Evolutionary conservation across 352 stramenopile genomes (phyloP), one percentile per base, ranked within the genome.

Genomic region (Phytophthora cajani): DNA sequence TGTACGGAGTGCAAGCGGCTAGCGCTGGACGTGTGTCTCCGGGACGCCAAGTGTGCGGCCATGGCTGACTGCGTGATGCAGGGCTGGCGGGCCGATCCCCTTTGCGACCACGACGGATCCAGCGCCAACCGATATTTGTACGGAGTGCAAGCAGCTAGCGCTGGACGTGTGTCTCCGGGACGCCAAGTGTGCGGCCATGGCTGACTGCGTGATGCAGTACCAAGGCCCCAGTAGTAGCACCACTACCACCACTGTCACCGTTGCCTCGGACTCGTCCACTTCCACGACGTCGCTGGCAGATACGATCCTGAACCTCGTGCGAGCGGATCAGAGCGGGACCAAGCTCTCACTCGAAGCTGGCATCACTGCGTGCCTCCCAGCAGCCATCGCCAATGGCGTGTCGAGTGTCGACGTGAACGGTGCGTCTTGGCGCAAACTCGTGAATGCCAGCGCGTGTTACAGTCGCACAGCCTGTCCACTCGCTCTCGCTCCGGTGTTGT

Each of bases 11-110:
- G 82, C 56, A 77, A 67, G 16, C 55, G 55, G 25, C 33, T 88
- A 32, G 78, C 78, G 8, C 64, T 90, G 4, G 67, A 87, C 42
- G 71, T 70, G 7, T 90, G 82, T 65, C 72, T 90, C 12, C 80
- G 82, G 9, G 80, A 90, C 51, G 54, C 74, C 1, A 61, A 69
- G 30, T 90, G 82, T 40, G 78, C 82, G 4, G 74, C 75, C 42
- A 85, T 84, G 68, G 86, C 80, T 11, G 80, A 88, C 47, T 90
- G n/a, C n/a, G n/a, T n/a, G n/a, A n/a, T n/a, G n/a, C n/a, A n/a
- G n/a, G n/a, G 33, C 49, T 51, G 49, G 46, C 32, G 62, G 57
- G 3, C 62, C 69, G 1, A 19, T 74, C 55, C 72, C 72, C 5
- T 69, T 59, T 21, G 62, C 63, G 11, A 30, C 21, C 11, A 32